phyloP scores from a whole-genome alignment of 2,329 filamentous ascomycete genomes.

The Pestalotiopsis sp. region DNA sequence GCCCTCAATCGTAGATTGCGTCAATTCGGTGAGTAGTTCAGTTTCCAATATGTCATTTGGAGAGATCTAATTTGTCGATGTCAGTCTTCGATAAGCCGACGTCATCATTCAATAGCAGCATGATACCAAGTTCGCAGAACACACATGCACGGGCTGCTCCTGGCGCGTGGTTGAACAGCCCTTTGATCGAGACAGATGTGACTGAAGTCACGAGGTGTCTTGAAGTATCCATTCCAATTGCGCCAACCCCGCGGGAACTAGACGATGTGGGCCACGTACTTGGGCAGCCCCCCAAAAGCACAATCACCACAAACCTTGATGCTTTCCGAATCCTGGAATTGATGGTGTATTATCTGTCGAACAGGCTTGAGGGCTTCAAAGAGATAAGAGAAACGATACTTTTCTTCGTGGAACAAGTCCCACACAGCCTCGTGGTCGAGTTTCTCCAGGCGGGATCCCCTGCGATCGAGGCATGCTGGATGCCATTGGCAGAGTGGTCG shows the following conservation, averaged over 20 bases:
- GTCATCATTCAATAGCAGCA: too few species aligned
- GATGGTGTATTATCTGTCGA: not conserved
- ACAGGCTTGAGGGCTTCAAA: not conserved
- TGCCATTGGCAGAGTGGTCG: not conserved
- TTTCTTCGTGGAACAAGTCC: not conserved
- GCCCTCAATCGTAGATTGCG: not conserved
- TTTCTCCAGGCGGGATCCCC: not conserved
- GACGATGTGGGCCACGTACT: not conserved
- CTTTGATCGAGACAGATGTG: not conserved
- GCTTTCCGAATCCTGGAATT: not conserved
- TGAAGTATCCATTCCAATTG: too few species aligned
- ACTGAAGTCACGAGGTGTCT: not conserved
- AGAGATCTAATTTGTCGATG: not conserved
- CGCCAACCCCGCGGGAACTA: not conserved
- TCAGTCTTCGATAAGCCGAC: not conserved
- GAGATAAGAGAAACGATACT: not conserved
- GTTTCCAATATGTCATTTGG: too few species aligned
- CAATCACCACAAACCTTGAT: not conserved
- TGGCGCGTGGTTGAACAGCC: not conserved
- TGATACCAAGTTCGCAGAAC: too few species aligned
- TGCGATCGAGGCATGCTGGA: not conserved
- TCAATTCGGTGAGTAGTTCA: not conserved
- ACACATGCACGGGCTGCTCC: too few species aligned
- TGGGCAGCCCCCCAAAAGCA: not conserved
- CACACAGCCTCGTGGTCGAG: not conserved